Percentiles rank a stretch among this genome's conserved stretches.
phyloP scores from a whole-genome alignment of 495 filamentous ascomycete genomes.

The Aspergillus ostianus region DNA sequence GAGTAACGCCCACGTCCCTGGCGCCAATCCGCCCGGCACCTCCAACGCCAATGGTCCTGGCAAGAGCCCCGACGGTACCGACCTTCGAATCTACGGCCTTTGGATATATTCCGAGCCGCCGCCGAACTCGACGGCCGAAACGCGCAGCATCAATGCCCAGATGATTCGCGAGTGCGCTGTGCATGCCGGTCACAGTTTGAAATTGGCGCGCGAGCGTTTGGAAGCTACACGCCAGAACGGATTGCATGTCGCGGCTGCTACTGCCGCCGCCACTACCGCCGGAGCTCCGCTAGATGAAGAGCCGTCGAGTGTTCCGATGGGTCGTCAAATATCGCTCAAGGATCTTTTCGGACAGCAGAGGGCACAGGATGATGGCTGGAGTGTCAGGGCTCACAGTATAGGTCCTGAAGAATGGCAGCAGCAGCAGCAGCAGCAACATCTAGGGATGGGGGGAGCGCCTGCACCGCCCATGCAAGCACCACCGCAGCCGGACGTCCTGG shows the following conservation, averaged over 20 bases:
- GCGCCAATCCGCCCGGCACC: background rate
- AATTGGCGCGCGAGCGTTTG: conserved; percentile 40
- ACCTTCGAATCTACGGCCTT: conserved; percentile 52
- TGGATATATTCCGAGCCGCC: conserved; percentile 64
- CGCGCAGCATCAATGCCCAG: conserved; percentile 47
- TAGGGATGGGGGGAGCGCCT: conserved; percentile 5
- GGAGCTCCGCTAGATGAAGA: conserved; percentile 31
- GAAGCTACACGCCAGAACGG: conserved; percentile 41
- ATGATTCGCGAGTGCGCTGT: conserved; percentile 55
- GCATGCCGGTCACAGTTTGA: conserved; percentile 47
- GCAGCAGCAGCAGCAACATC: conserved; percentile 15
- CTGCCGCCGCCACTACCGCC: conserved; percentile 24
- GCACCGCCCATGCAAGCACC: conserved; percentile 6
- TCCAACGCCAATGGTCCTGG: conserved; percentile 8
- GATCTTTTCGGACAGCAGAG: conserved; percentile 57
- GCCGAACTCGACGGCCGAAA: conserved; percentile 53
- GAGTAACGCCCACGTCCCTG: conserved; percentile 2
- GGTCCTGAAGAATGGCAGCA: conserved; percentile 20
- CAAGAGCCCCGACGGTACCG: conserved; percentile 12
- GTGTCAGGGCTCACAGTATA: conserved; percentile 44
- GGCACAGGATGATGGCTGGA: conserved; percentile 51
- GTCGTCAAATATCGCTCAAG: conserved; percentile 51
- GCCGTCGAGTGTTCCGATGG: conserved; percentile 46
- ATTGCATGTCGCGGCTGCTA: conserved; percentile 35
- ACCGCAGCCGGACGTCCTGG: conserved; percentile 35